A percentile compares a stretch with the other conserved stretches of the same genome.
phyloP scores from a whole-genome alignment of 768 basidiomycete genomes.

The Leccinellum luteum region DNA sequence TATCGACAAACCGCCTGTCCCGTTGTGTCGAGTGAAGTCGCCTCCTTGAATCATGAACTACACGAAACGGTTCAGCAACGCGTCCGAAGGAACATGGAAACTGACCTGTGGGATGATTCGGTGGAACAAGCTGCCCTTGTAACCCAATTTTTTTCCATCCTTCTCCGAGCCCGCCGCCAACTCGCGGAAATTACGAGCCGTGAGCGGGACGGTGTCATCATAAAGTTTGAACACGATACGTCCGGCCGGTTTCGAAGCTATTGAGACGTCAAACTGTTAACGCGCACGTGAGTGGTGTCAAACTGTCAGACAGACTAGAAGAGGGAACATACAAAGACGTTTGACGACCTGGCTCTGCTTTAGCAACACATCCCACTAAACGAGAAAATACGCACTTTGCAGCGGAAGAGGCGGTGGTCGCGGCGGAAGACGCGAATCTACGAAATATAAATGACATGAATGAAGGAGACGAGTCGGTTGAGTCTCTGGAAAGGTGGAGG shows the following conservation, averaged over 20 bases:
- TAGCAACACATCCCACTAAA: not conserved
- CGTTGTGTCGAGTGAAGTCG: conserved; percentile 74
- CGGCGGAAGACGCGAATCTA: conserved; percentile 49
- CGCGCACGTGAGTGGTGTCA: not conserved
- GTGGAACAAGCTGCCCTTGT: conserved; percentile 68
- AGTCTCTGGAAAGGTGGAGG: conserved; percentile 15
- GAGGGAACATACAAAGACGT: conserved; percentile 31
- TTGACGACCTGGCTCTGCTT: conserved; percentile 12
- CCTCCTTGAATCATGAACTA: conserved; percentile 88
- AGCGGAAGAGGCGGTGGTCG: conserved; percentile 21
- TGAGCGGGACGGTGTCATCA: conserved; percentile 81
- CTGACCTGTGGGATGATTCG: conserved; percentile 65
- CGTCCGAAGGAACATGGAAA: not conserved
- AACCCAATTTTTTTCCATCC: conserved; percentile 62
- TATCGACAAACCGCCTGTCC: conserved; percentile 83
- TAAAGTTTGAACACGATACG: conserved; percentile 82
- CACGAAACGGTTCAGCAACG: not conserved
- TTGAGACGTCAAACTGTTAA: conserved; percentile 59
- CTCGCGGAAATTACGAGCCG: conserved; percentile 78
- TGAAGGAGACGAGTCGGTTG: conserved; percentile 14
- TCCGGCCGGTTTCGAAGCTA: conserved; percentile 58
- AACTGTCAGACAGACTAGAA: not conserved
- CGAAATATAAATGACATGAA: conserved; percentile 52
- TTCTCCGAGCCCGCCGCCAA: conserved; percentile 52
- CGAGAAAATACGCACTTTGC: conserved; percentile 12